Evolutionary conservation across 1,284 basidiomycete genomes (phyloP), one percentile per base, ranked within the genome.

Genomic region (Malassezia vespertilionis): DNA sequence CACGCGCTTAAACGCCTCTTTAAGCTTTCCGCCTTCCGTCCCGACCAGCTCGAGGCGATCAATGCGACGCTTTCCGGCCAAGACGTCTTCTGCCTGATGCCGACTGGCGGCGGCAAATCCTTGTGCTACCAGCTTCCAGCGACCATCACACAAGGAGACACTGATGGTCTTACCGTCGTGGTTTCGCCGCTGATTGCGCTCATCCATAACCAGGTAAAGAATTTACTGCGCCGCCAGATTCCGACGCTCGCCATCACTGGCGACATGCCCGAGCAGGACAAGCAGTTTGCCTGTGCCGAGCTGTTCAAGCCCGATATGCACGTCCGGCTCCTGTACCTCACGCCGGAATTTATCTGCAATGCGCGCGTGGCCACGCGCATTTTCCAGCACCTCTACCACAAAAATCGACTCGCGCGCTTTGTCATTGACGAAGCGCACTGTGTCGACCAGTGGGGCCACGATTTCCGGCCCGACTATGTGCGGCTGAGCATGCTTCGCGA

Each of bases 361-460:
- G 84, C 79, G 40, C 72, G 73, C 0, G 63, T 68, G n/a, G 78
- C 85, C 51, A 76, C 75, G 57, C 71, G 68, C 7, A 77, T 83
- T 17, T 71, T 95, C 17, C 58, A 71, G 12, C 71, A 74, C 26
- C 74, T 96, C 3, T 76, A 86, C 59, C 58, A 72, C 1, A 67
- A 74, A 11, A 74, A 76, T 3, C 73, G 77, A 48, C 71, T 97
- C 23, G 88, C 87, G 5, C 77, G 91, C 21, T 93, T 97, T 65
- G 88, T 95, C 0, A 78, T 96, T 44, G 93, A 97, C 65, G 91
- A 97, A 66, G 91, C 89, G 1, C 93, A 97, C 69, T 89, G 88
- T 69, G 85, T 96, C 28, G 75, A 74, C 52, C 74, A 80, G 14
- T 88, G 84, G 85, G 86, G 86, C 5, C 79, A 84, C 60, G 81